These are phyloP conservation scores for Allium fistulosum DNA, from an alignment of 106 monocot species.

Conservation along the genomic window DNA sequence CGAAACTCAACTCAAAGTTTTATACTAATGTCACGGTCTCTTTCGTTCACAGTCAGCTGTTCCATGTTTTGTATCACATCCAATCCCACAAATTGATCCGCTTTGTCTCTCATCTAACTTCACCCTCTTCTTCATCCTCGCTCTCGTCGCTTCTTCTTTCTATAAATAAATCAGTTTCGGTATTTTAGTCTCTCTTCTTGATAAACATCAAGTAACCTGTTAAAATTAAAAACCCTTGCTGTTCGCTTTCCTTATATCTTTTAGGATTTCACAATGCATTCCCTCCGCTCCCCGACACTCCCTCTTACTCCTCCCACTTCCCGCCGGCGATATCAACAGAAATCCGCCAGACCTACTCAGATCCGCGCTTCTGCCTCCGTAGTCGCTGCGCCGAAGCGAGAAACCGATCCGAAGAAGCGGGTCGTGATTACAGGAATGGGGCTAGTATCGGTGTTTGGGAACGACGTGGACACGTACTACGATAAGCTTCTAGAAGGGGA, in stretches of 20 bases:
- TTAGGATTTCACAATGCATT: constrained; percentile 7
- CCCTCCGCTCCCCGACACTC: constrained; percentile 4
- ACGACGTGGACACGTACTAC: constrained; percentile 85
- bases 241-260: not conserved
- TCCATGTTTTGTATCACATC: no score
- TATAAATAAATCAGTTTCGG: no score
- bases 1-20: no score
- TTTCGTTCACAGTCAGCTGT: no score
- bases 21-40: no score
- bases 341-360: not conserved
- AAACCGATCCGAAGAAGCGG: constrained; percentile 92
- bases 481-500: constrained; percentile 70
- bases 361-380: constrained; percentile 16
- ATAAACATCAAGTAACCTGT: no score
- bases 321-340: not conserved
- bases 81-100: no score
- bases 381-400: constrained; percentile 43
- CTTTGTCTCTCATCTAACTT: no score
- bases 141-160: no score
- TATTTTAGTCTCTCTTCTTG: no score
- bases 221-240: no score
- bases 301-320: not conserved
- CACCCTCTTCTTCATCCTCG: no score
- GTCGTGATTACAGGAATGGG: constrained; percentile 98
- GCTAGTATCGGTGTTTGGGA: constrained; percentile 91